A percentile compares a stretch with the other conserved stretches of the same genome.
Evolutionary conservation across 257 asterid species (phyloP).

Genomic region (Gentiana macrophylla): DNA sequence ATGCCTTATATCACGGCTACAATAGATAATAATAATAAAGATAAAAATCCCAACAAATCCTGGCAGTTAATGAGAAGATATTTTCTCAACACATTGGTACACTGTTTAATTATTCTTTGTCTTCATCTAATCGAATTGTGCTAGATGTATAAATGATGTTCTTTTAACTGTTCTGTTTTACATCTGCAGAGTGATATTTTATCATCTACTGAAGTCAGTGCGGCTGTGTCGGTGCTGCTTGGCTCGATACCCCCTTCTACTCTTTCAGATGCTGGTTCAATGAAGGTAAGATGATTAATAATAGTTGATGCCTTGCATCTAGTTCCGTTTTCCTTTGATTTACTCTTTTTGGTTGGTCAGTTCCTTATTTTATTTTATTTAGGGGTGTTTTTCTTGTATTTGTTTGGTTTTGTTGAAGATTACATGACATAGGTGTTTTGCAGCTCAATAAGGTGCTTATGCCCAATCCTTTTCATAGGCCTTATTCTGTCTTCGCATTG

Average conservation of each 20-base stretch:
- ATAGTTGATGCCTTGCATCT: neutral
- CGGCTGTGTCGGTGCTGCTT: slow-evolving; percentile 77
- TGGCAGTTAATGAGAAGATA: too few species aligned
- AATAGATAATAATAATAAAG: too few species aligned
- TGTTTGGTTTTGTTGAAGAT: neutral
- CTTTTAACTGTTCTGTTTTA: neutral
- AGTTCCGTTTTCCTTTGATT: neutral
- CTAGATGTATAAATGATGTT: too few species aligned
- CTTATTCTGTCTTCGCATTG: slow-evolving; percentile 61
- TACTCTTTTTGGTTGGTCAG: neutral
- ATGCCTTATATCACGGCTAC: too few species aligned
- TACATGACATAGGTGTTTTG: slow-evolving; percentile 11
- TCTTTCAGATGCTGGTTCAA: slow-evolving; percentile 65
- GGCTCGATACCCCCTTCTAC: slow-evolving; percentile 70
- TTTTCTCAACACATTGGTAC: too few species aligned
- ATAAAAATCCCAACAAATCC: too few species aligned
- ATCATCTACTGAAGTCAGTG: slow-evolving; percentile 64
- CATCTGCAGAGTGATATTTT: slow-evolving; percentile 51
- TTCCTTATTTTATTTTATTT: too few species aligned
- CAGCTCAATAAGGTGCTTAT: slow-evolving; percentile 79
- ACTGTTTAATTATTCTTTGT: too few species aligned
- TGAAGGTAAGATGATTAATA: slow-evolving; percentile 40
- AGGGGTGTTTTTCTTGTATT: neutral
- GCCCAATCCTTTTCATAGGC: slow-evolving; percentile 93
- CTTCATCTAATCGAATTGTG: too few species aligned